Conservation (phyloP, 2,329 filamentous ascomycete genomes). For the Huntiella omanensis region DNA sequence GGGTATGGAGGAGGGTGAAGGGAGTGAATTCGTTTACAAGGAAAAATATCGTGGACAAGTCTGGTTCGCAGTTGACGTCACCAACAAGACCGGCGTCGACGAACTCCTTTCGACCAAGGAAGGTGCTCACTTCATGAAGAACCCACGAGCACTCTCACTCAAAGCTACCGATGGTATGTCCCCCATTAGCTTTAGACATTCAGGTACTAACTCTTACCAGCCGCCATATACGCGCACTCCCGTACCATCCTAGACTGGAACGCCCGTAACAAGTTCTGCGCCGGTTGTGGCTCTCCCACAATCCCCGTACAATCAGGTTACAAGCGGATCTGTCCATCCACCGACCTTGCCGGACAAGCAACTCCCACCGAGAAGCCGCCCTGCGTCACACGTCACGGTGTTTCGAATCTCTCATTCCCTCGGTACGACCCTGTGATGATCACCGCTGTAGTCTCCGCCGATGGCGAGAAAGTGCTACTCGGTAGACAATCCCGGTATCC, state of each 20-base stretch:
- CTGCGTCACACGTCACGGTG: slow-evolving; percentile 64
- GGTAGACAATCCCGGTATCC: slow-evolving; percentile 77
- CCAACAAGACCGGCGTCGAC: slow-evolving; percentile 40
- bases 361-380: slow-evolving; percentile 37
- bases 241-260: slow-evolving; percentile 91
- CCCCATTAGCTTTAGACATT: background rate
- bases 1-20: slow-evolving; percentile 50
- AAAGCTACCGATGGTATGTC: slow-evolving; percentile 15
- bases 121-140: slow-evolving; percentile 8
- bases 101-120: slow-evolving; percentile 11
- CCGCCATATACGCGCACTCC: slow-evolving; percentile 78
- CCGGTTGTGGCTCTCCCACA: slow-evolving; percentile 67
- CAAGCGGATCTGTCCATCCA: slow-evolving; percentile 61
- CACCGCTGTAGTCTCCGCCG: slow-evolving; percentile 71
- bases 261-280: slow-evolving; percentile 76
- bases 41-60: slow-evolving; percentile 55
- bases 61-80: slow-evolving; percentile 81
- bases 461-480: slow-evolving; percentile 60
- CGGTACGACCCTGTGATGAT: slow-evolving; percentile 91
- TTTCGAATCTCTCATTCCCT: slow-evolving; percentile 85
- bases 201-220: slow-evolving; percentile 24
- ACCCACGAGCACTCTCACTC: slow-evolving; percentile 32
- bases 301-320: slow-evolving; percentile 62
- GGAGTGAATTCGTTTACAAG: slow-evolving; percentile 37
- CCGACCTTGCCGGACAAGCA: slow-evolving; percentile 33